phyloP scores from a whole-genome alignment of 2,329 filamentous ascomycete genomes.

The Cucurbitaria berberidis region DNA sequence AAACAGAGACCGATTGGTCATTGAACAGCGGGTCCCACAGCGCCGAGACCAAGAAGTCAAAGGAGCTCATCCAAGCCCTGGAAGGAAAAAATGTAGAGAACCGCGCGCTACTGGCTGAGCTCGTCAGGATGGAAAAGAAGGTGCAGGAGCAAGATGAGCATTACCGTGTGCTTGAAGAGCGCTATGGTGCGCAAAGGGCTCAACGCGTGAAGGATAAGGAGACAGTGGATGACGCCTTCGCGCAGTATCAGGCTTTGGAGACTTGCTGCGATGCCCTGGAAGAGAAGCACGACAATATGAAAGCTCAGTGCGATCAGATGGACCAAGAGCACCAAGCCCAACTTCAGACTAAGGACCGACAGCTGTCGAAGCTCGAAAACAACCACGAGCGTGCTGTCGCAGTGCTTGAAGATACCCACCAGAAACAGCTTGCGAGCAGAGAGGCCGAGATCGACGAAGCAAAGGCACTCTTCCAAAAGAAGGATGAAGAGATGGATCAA shows the following conservation, averaged over 20 bases:
- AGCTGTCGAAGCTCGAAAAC: neutral
- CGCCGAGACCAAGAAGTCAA: neutral
- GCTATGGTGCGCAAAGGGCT: neutral
- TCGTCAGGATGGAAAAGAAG: neutral
- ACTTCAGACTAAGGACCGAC: neutral
- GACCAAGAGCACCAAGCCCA: neutral
- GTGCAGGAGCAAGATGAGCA: neutral
- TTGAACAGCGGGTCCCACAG: neutral
- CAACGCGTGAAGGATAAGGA: neutral
- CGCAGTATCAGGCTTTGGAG: neutral
- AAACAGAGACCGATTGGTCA: neutral
- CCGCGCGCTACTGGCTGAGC: neutral
- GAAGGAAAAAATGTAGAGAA: neutral
- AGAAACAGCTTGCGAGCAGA: neutral
- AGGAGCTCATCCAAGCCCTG: neutral
- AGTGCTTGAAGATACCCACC: neutral
- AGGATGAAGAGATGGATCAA: neutral
- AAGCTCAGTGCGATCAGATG: neutral
- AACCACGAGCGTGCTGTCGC: neutral
- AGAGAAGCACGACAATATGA: neutral
- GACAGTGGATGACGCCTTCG: neutral
- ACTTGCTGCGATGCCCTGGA: neutral
- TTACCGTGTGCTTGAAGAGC: neutral
- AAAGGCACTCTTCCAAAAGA: neutral
- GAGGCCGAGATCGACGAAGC: neutral